A percentile compares a stretch with the other conserved stretches of the same genome.
Evolutionary conservation across 192 early-diverging fungal genomes (phyloP).

Genomic region (Neocallimastix lanati): DNA sequence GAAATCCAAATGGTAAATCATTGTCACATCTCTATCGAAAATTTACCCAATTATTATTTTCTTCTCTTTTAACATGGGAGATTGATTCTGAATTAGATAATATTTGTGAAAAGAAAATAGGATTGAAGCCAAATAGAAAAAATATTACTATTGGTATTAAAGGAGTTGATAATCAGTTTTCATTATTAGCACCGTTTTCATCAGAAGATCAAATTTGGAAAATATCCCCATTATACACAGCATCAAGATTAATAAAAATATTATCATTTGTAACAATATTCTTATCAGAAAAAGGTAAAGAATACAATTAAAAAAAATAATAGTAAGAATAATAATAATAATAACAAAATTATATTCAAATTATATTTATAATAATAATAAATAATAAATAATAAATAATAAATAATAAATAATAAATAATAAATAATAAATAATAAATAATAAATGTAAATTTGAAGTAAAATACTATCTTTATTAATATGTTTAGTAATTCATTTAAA

Average conservation of each 20-base stretch:
- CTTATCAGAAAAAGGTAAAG: constrained; percentile 20
- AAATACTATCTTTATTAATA: too few relatives aligned
- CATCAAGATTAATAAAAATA: constrained; percentile 44
- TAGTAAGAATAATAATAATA: too few relatives aligned
- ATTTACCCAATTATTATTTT: constrained; percentile 7
- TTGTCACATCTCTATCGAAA: constrained; percentile 9
- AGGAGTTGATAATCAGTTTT: constrained; percentile 48
- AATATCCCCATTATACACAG: constrained; percentile 43
- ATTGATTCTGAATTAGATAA: constrained; percentile 26
- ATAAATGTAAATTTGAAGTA: too few relatives aligned
- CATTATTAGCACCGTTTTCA: constrained; percentile 27
- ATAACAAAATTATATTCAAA: too few relatives aligned
- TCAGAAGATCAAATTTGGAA: constrained; percentile 23
- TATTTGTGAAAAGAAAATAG: constrained; percentile 14
- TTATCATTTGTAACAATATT: constrained; percentile 30
- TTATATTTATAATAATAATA: too few relatives aligned
- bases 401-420: too few relatives aligned
- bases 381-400: too few relatives aligned
- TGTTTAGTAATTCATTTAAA: too few relatives aligned
- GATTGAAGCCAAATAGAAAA: constrained; percentile 3
- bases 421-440: too few relatives aligned
- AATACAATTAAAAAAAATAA: too few relatives aligned
- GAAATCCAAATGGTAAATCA: constrained; percentile 1
- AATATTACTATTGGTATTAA: constrained; percentile 24
- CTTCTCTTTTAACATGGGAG: constrained; percentile 26